Base-by-base conservation (phyloP, 2,329 filamentous ascomycete genomes). In the Diaporthe sp. region DNA sequence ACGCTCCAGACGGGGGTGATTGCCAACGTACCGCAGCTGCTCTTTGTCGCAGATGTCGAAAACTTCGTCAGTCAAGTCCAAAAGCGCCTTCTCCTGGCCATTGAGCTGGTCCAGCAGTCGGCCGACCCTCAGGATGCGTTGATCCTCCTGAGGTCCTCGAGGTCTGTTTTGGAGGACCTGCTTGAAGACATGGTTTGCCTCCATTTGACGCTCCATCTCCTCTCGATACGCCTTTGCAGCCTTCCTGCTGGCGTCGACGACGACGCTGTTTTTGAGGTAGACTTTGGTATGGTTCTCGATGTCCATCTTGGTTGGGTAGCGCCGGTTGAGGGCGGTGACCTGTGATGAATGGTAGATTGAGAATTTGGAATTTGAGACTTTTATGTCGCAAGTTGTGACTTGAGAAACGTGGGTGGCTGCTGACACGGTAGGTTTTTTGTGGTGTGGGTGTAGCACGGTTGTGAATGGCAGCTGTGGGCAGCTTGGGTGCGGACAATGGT, bases 41-140 rank as follows among this genome's bases (percentile, higher is more conserved):
- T 73, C 44, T 25, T 44, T 63, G 30, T 44, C 58, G 69, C 47
- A 50, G 27, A 66, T 68, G 30, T 44, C 56, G 25, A 74, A 47
- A 27, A 65, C 32, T 2, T 72, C 51, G n/a, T 59, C 50, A 15
- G 55, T 61, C n/a, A 27, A 22, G 19, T 56, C 47, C 17, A 25
- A 39, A n/a, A 72, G 32, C n/a, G 32, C 25, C n/a, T 66, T 27
- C 32, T 39, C 68, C 42, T 74, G 27, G 32, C n/a, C 27, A 15
- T 55, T 53, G 44, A 71, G 37, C 17, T 37, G 22, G 2, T 47
- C 37, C n/a, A 74, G 51, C n/a, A 74, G 35, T 30, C n/a, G 53
- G 25, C 55, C 65, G 9, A 73, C 30, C 25, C 71, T 70, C 44
- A 51, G 58, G 42, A 73, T 25, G 12, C 63, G 71, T 15, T 9